Conservation (phyloP, 441 rosid species). For the Daphne laureola region DNA sequence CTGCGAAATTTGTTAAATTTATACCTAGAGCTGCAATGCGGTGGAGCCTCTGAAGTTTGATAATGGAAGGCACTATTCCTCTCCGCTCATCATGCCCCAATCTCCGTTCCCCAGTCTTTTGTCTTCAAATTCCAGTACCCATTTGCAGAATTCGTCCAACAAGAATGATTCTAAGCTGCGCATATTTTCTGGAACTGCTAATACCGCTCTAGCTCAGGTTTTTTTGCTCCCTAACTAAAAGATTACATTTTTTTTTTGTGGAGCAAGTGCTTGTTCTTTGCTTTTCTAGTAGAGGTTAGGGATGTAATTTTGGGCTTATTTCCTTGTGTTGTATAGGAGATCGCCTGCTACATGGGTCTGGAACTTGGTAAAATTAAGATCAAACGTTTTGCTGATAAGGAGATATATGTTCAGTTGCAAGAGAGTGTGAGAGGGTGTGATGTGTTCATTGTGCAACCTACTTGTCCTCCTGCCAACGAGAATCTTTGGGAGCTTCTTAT, state of each 20-base stretch:
- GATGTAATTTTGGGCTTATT: constrained; percentile 5
- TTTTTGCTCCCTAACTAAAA: neutral
- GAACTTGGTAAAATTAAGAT: constrained; percentile 87
- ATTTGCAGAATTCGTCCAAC: constrained; percentile 24
- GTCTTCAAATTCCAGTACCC: constrained; percentile 29
- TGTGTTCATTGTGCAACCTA: constrained; percentile 88
- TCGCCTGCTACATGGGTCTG: constrained; percentile 88
- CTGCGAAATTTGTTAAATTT: neutral
- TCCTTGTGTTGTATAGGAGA: constrained; percentile 40
- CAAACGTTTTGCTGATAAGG: constrained; percentile 93
- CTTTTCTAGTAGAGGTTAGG: neutral
- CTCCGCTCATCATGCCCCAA: constrained; percentile 28
- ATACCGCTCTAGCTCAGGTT: constrained; percentile 84
- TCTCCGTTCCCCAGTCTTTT: constrained; percentile 27
- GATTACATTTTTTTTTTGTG: neutral
- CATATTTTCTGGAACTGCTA: constrained; percentile 90
- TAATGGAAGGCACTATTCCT: constrained; percentile 39
- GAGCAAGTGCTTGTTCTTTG: neutral
- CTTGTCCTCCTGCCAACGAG: constrained; percentile 96
- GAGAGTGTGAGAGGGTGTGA: constrained; percentile 97
- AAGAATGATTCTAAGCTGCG: constrained; percentile 58
- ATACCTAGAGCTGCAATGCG: constrained; percentile 51
- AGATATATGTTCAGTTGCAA: constrained; percentile 89
- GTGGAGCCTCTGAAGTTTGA: constrained; percentile 57
- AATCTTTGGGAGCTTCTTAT: constrained; percentile 92